These are phyloP conservation scores for Davidsoniella neocaledoniae DNA, from an alignment of 2,329 filamentous ascomycete species.

Conservation along the genomic window DNA sequence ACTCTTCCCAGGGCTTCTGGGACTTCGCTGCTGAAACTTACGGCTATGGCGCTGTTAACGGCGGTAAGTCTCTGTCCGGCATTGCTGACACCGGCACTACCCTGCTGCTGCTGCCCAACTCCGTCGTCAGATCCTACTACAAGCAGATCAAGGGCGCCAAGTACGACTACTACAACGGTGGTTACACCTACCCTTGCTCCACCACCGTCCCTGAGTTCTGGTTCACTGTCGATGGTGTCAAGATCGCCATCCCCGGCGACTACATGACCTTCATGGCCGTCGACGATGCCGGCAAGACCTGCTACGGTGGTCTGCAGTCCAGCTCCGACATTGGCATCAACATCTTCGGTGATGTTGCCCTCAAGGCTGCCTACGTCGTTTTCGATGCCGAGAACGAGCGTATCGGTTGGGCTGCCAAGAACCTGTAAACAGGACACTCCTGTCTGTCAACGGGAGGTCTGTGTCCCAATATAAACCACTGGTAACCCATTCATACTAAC, in stretches of 20 bases:
- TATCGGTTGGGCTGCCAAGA: slow-evolving; percentile 7
- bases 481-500: no score
- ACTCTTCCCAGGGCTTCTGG: slow-evolving; percentile 52
- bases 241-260: slow-evolving; percentile 36
- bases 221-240: slow-evolving; percentile 41
- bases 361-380: slow-evolving; percentile 44
- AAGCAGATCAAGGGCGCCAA: slow-evolving; percentile 26
- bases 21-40: slow-evolving; percentile 25
- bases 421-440: neutral
- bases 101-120: slow-evolving; percentile 40
- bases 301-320: slow-evolving; percentile 51
- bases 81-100: slow-evolving; percentile 46
- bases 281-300: slow-evolving; percentile 32
- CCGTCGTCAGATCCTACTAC: slow-evolving; percentile 34
- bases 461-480: no score
- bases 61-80: neutral
- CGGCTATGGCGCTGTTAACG: neutral
- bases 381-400: slow-evolving; percentile 36
- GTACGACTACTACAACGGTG: slow-evolving; percentile 24
- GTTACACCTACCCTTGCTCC: slow-evolving; percentile 31
- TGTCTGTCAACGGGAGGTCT: neutral
- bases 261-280: slow-evolving; percentile 34
- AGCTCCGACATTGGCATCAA: slow-evolving; percentile 29
- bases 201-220: slow-evolving; percentile 29
- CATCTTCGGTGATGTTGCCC: slow-evolving; percentile 46